phyloP scores from a whole-genome alignment of 2,329 filamentous ascomycete genomes.

The Exophiala xenobiotica region DNA sequence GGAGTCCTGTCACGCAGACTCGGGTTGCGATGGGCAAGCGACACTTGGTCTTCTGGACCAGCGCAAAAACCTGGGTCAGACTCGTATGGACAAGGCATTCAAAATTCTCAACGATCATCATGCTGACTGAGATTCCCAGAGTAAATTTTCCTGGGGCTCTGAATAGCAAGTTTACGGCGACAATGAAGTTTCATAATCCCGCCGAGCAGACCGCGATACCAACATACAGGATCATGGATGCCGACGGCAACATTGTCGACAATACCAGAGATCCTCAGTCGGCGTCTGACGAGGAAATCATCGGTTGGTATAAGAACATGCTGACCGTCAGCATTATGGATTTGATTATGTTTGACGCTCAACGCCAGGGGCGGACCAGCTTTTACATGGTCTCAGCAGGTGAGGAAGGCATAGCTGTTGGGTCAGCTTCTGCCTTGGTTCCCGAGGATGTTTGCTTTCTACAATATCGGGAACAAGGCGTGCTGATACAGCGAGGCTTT shows the following conservation, averaged over 20 bases:
- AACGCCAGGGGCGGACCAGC: slow-evolving; percentile 86
- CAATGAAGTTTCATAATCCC: slow-evolving; percentile 74
- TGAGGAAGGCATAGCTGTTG: slow-evolving; percentile 91
- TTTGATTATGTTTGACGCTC: slow-evolving; percentile 95
- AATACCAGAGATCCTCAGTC: slow-evolving; percentile 64
- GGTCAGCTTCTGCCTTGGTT: slow-evolving; percentile 78
- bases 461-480: slow-evolving; percentile 91
- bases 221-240: slow-evolving; percentile 89
- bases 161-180: slow-evolving; percentile 85
- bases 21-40: slow-evolving; percentile 26
- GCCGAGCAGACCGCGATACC: slow-evolving; percentile 72
- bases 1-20: slow-evolving; percentile 9
- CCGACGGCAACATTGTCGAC: slow-evolving; percentile 81
- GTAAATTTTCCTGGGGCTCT: slow-evolving; percentile 86
- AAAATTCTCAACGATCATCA: background rate
- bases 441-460: slow-evolving; percentile 87
- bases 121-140: slow-evolving; percentile 37
- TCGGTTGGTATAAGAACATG: slow-evolving; percentile 65
- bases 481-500: slow-evolving; percentile 87
- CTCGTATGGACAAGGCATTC: slow-evolving; percentile 45
- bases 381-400: slow-evolving; percentile 98
- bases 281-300: slow-evolving; percentile 61
- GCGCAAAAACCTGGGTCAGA: slow-evolving; percentile 49
- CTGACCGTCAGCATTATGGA: slow-evolving; percentile 82
- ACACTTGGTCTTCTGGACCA: slow-evolving; percentile 23